Conservation (phyloP, 2,329 filamentous ascomycete species). For the Trichoderma sp. region DNA sequence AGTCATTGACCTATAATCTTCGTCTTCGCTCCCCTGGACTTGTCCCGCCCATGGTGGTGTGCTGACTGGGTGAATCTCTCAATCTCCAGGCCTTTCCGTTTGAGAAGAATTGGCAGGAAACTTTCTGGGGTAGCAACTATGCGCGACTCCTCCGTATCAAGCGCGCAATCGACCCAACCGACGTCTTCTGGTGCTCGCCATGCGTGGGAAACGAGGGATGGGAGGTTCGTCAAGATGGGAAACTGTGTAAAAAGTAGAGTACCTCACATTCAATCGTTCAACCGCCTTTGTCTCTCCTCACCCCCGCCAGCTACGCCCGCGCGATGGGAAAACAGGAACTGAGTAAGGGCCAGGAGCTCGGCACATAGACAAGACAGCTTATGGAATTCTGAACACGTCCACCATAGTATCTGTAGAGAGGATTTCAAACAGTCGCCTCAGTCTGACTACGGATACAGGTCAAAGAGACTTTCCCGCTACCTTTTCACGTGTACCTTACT, state of each 20-base stretch:
- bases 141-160: conserved; percentile 49
- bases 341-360: not conserved
- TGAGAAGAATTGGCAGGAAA: conserved; percentile 44
- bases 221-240: conserved; percentile 35
- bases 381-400: too few species aligned
- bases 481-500: too few species aligned
- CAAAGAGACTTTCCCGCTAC: too few species aligned
- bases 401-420: too few species aligned
- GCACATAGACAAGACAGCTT: too few species aligned
- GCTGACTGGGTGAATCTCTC: too few species aligned
- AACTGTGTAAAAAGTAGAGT: conserved; percentile 33
- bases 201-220: conserved; percentile 52
- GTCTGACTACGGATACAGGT: too few species aligned
- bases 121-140: conserved; percentile 53
- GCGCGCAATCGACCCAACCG: conserved; percentile 48
- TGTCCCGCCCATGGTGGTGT: too few species aligned
- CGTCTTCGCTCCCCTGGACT: too few species aligned
- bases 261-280: too few species aligned
- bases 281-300: not conserved
- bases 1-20: conserved; percentile 2
- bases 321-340: not conserved
- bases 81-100: conserved; percentile 40
- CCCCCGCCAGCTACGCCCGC: not conserved
- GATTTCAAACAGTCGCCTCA: too few species aligned
- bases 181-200: conserved; percentile 53